These are phyloP conservation scores for Kandelia obovata DNA, from an alignment of 345 rosid species.

Conservation along the genomic window DNA sequence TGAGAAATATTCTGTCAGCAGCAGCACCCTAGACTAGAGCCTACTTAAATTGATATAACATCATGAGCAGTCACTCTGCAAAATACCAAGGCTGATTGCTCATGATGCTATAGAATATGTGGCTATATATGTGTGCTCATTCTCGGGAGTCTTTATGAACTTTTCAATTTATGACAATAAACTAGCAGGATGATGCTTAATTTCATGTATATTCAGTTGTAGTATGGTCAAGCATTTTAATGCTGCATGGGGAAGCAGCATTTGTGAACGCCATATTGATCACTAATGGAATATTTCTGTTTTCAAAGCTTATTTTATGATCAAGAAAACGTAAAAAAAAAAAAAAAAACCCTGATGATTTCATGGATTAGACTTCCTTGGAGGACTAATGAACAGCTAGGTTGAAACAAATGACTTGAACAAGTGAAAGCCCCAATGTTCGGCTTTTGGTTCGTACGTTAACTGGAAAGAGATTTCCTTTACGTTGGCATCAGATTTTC, in stretches of 20 bases:
- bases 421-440: no score
- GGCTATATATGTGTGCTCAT: not conserved
- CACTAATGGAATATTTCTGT: not conserved
- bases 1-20: not conserved
- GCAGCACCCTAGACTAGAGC: not conserved
- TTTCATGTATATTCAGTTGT: constrained; percentile 13
- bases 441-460: no score
- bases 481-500: no score
- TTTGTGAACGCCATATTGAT: not conserved
- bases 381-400: no score
- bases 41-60: constrained; percentile 56
- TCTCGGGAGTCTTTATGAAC: not conserved
- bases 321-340: no score
- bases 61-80: constrained; percentile 98
- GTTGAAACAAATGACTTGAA: no score
- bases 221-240: constrained; percentile 10
- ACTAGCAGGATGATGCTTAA: not conserved
- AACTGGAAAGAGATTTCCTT: no score
- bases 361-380: no score
- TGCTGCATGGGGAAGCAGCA: constrained; percentile 1
- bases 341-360: no score
- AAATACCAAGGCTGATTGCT: constrained; percentile 94
- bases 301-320: not conserved
- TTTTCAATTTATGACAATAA: constrained; percentile 2
- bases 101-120: constrained; percentile 87